phyloP scores from a whole-genome alignment of 192 early-diverging fungal species.

The Ambispora gerdemannii region DNA sequence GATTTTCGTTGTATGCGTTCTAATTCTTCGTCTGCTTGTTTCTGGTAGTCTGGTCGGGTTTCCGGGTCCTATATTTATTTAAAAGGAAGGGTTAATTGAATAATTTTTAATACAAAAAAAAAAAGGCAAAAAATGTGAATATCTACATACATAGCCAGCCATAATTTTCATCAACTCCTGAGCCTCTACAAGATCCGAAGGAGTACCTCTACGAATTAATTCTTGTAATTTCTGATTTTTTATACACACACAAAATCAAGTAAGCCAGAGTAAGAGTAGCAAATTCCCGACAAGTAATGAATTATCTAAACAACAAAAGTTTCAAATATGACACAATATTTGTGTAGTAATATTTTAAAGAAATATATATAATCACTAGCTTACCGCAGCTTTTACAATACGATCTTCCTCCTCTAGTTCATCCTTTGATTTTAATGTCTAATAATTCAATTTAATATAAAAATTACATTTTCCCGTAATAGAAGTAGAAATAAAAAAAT shows the following conservation, averaged over 20 bases:
- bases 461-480: background rate
- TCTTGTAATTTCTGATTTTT: conserved; percentile 87
- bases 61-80: conserved; percentile 46
- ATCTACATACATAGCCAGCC: conserved; percentile 80
- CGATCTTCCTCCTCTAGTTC: conserved; percentile 96
- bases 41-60: conserved; percentile 80
- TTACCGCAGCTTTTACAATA: conserved; percentile 75
- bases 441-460: conserved; percentile 5
- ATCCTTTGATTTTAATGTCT: conserved; percentile 84
- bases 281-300: background rate
- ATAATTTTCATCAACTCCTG: conserved; percentile 98
- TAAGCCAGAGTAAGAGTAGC: background rate
- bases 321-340: background rate
- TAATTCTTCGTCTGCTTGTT: conserved; percentile 76
- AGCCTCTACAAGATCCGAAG: conserved; percentile 90
- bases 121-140: background rate
- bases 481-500: background rate
- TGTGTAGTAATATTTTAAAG: background rate
- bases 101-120: background rate
- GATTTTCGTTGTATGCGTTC: conserved; percentile 77
- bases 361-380: conserved; percentile 29
- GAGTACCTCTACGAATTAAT: conserved; percentile 88
- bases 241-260: background rate
- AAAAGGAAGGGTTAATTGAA: too few species aligned
- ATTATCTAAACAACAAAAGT: background rate